Base-by-base conservation (phyloP, 2,329 filamentous ascomycete genomes). In the Graphiopsis chlorocephala region DNA sequence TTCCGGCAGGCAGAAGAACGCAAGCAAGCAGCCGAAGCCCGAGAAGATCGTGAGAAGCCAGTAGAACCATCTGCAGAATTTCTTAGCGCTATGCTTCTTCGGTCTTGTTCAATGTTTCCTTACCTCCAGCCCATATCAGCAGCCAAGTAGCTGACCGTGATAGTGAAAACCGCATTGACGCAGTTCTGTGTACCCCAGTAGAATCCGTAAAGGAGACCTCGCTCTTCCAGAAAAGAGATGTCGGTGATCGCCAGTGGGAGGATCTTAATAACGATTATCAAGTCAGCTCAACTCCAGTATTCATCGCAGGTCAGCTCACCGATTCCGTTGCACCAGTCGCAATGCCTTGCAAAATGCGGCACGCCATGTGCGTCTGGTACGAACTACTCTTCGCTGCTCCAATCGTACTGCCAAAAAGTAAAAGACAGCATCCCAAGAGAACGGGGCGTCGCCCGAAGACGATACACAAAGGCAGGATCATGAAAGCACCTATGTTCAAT, bases 1-100 rank as follows among this genome's bases (percentile, higher is more conserved):
- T 75, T 84, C 75, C 65, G 82, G 75, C 62, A 78, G 69, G 63
- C 76, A 63, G 66, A 80, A 73, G 68, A 80, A 55, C 64, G 77
- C 68, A 26, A 80, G 61, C 66, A 83, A 55, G 10, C 79, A 68
- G 1, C 77, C 76, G 6, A 75, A 60, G 10, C 69, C 76, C 10
- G 75, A 68, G 4, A 78, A 72, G 47, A 78, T 77, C 11, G 72
- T 73, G 23, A 77, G 77, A 1, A 80, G 72, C 75, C 76, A 78
- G 57, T 80, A 81, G 67, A 78, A 80, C 76, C 78, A 81, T 42
- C 59, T 61, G 23, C 3, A 4, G 20, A 12, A 2, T 11, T 17
- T 31, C 17, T 53, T 31, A 53, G 50, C 26, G 12, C 26, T 2
- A 4, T n/a, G 17, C 15, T 17, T 15, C 6, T 6, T n/a, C n/a